Evolutionary conservation across 495 filamentous ascomycete genomes (phyloP).

Genomic region (Aspergillus ostianus): DNA sequence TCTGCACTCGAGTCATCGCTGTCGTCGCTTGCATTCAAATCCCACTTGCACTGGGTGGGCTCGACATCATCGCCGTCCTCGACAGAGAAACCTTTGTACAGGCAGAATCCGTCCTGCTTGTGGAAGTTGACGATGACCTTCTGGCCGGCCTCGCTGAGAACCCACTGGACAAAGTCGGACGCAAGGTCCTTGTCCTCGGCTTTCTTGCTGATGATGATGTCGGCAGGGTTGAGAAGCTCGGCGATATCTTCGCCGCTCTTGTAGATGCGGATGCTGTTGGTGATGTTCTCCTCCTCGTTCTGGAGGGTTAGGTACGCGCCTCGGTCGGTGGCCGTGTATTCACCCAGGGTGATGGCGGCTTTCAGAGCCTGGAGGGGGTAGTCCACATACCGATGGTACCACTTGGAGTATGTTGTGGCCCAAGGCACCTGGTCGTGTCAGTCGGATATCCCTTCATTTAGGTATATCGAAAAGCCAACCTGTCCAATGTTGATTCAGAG

Average conservation of each 20-base stretch:
- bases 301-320: constrained; percentile 37
- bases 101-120: constrained; percentile 6
- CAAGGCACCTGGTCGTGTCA: constrained; percentile 32
- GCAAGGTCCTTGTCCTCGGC: constrained; percentile 29
- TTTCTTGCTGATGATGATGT: constrained; percentile 33
- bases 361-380: constrained; percentile 43
- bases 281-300: constrained; percentile 15
- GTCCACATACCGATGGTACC: constrained; percentile 46
- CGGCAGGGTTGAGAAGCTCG: constrained; percentile 39
- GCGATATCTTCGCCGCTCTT: constrained; percentile 31
- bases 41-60: constrained; percentile 5
- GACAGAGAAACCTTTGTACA: constrained; percentile 5
- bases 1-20: neutral
- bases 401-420: constrained; percentile 39
- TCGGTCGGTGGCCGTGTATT: constrained; percentile 45
- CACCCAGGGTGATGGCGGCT: constrained; percentile 31
- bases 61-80: neutral
- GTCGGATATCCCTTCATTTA: neutral
- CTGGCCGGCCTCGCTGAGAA: constrained; percentile 32
- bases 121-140: constrained; percentile 17
- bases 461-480: constrained; percentile 9
- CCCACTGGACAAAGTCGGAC: constrained; percentile 35
- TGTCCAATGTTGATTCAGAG: constrained; percentile 46
- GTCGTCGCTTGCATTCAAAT: neutral
- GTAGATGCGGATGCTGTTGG: constrained; percentile 31